These are phyloP conservation scores for Dactylellina parvicollis DNA, from an alignment of 2,329 filamentous ascomycete genomes.

Conservation along the genomic window DNA sequence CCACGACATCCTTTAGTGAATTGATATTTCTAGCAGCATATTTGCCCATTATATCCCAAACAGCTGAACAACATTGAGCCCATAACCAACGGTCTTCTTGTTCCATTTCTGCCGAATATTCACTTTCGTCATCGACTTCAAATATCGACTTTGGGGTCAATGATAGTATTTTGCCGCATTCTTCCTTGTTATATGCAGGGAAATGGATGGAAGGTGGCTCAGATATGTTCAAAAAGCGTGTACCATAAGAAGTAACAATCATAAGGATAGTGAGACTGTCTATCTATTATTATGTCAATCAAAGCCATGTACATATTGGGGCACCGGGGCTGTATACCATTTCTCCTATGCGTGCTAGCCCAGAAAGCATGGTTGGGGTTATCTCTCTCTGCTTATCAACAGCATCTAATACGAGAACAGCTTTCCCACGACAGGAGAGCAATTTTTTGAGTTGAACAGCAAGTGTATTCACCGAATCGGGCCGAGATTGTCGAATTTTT, in stretches of 20 bases:
- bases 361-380: constrained; percentile 79
- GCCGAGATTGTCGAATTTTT: constrained; percentile 66
- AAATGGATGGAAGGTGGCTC: constrained; percentile 83
- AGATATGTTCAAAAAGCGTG: constrained; percentile 74
- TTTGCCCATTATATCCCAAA: constrained; percentile 86
- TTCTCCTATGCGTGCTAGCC: constrained; percentile 82
- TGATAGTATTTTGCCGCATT: constrained; percentile 81
- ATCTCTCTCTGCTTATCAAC: constrained; percentile 86
- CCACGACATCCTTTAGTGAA: constrained; percentile 74
- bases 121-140: constrained; percentile 54
- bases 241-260: constrained; percentile 76
- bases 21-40: constrained; percentile 82
- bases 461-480: constrained; percentile 71
- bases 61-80: constrained; percentile 80
- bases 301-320: background rate
- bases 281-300: constrained; percentile 68
- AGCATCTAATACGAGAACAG: constrained; percentile 78
- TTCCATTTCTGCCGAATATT: constrained; percentile 63
- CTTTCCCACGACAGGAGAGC: constrained; percentile 63
- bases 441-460: constrained; percentile 76
- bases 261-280: constrained; percentile 80
- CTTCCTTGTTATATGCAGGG: constrained; percentile 80
- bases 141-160: constrained; percentile 61
- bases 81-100: constrained; percentile 71
- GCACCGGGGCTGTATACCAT: constrained; percentile 66